Percentiles rank a stretch among this genome's conserved stretches.
phyloP scores from a whole-genome alignment of 169 alveolate species.

The Sarcocystis neurona region DNA sequence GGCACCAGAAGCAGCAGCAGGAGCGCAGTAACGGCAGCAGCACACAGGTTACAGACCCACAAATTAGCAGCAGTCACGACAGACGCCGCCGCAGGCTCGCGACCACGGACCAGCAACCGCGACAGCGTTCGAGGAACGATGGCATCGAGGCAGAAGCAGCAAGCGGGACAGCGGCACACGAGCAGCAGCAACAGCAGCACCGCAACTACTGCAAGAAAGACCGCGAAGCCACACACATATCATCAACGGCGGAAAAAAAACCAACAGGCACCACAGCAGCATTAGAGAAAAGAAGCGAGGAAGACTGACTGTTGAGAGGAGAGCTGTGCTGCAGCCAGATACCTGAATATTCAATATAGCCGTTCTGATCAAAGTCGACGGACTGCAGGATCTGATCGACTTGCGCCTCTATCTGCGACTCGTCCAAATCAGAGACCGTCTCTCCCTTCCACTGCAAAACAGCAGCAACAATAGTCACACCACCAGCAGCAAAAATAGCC shows the following conservation, averaged over 20 bases:
- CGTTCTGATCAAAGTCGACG: conserved; percentile 93
- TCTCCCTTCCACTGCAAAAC: conserved; percentile 69
- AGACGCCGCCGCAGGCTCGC: no score
- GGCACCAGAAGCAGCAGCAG: no score
- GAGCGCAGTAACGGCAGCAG: no score
- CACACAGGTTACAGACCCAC: no score
- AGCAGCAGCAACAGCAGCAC: background rate
- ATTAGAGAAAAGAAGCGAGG: background rate
- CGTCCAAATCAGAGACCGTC: conserved; percentile 42
- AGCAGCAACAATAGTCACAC: conserved; percentile 30
- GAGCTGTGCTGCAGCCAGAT: background rate
- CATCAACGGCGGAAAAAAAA: background rate
- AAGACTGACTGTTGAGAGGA: background rate
- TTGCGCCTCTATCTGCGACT: conserved; percentile 86
- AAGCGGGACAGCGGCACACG: no score
- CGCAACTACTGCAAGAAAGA: background rate
- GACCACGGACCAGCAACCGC: no score
- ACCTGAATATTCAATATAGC: conserved; percentile 93
- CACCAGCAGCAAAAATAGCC: background rate
- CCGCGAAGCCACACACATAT: background rate
- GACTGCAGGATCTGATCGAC: conserved; percentile 90
- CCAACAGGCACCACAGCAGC: background rate
- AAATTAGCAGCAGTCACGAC: no score
- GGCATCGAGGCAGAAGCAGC: no score
- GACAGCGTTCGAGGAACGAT: no score